Base-by-base conservation (phyloP, 805 yeast species). In the Candida pseudoglaebosa region DNA sequence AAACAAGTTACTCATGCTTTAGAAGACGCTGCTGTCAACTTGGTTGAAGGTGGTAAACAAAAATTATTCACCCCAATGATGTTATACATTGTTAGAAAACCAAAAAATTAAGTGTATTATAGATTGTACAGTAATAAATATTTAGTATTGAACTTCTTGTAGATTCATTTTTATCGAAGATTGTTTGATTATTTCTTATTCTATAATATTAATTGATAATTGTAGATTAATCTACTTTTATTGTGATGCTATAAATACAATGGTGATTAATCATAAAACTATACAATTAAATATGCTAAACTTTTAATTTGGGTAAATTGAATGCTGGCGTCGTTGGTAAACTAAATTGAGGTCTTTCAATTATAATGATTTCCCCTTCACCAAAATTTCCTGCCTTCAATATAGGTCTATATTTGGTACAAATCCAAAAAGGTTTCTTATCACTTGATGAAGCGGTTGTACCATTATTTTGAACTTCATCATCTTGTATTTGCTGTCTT, bases 31-130 rank as follows among this genome's bases (percentile, higher is more conserved):
- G 98, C 98, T 40, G 82, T 91, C 44, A 90, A 89, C 63, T 77
- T 93, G 56, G 96, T 90, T 41, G 85, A 80, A 41, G 99, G 99
- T 65, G 99, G 96, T 62, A 75, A 75, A 65, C 75, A 83, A 63
- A 82, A 84, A 54, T 73, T 93, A 49, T 93, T 93, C 71, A 91
- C 98, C 29, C 99, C 99, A 56, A 93, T 93, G 99, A 85, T 88
- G 93, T 75, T 93, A 61, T 91, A 81, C 60, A 78, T 93, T 49
- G 89, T 78, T 52, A 83, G 78, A 70, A 91, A 91, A 71, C 98
- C 98, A 48, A 46, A 48, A 43, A 48, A 53, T 30, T 26, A 26
- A 26, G 13, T 26, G 29, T 26, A 26, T 29, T 29, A 15, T 6
- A 6, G 8, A 9, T 29, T 13, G 14, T 28, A 28, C 14, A 28